phyloP scores from a whole-genome alignment of 2,329 filamentous ascomycete genomes.

The Dothideomycetes sp. region DNA sequence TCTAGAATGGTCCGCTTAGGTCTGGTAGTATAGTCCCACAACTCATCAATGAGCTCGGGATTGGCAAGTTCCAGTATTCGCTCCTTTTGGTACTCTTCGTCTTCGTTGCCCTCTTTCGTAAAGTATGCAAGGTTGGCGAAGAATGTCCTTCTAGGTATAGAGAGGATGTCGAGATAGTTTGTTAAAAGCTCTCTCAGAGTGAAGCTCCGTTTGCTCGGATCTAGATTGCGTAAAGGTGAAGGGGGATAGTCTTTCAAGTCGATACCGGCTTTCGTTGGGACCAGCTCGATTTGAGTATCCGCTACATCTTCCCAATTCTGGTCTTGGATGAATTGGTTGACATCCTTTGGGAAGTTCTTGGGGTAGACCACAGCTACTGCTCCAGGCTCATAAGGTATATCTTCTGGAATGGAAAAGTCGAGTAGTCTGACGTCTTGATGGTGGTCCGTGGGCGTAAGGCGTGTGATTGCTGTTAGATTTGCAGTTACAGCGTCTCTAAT shows the following conservation, averaged over 20 bases:
- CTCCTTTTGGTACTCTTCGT: constrained; percentile 51
- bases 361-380: constrained; percentile 75
- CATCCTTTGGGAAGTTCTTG: constrained; percentile 75
- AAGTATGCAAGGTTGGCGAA: constrained; percentile 70
- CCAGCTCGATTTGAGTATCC: constrained; percentile 53
- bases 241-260: constrained; percentile 24
- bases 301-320: constrained; percentile 71
- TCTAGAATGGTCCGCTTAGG: constrained; percentile 85
- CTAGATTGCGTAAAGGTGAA: constrained; percentile 26
- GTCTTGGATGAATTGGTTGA: constrained; percentile 62
- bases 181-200: constrained; percentile 69
- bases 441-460: constrained; percentile 65
- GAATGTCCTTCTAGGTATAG: constrained; percentile 80
- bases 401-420: constrained; percentile 40
- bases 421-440: constrained; percentile 91
- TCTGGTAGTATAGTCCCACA: constrained; percentile 91
- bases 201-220: constrained; percentile 26
- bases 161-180: constrained; percentile 78
- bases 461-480: constrained; percentile 51
- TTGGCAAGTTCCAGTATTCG: constrained; percentile 75
- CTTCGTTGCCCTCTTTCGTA: constrained; percentile 49
- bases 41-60: constrained; percentile 72
- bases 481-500: constrained; percentile 48
- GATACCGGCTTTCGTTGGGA: constrained; percentile 19
- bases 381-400: constrained; percentile 52